A percentile compares a stretch with the other conserved stretches of the same genome.
These are phyloP conservation scores for Diaporthe amygdali DNA, from an alignment of 2,329 filamentous ascomycete genomes.

Conservation along the genomic window DNA sequence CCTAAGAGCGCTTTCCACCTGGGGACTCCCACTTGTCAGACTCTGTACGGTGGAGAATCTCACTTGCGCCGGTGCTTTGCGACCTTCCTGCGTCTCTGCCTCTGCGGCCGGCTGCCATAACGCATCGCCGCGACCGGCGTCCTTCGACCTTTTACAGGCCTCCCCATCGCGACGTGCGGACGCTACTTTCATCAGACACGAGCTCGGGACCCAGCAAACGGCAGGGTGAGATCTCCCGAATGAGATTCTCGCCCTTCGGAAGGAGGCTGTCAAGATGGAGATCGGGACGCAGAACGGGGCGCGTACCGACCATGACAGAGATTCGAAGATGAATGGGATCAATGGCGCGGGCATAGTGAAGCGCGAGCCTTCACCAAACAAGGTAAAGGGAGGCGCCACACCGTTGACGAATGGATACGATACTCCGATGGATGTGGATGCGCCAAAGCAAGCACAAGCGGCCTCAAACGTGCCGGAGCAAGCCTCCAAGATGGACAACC, in stretches of 20 bases:
- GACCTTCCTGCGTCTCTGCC: neutral
- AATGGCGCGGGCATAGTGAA: conserved; percentile 42
- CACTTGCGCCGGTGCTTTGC: conserved; percentile 1
- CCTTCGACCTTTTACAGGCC: neutral
- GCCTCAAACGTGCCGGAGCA: conserved; percentile 34
- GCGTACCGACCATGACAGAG: conserved; percentile 62
- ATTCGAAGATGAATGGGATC: conserved; percentile 47
- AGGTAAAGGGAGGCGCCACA: conserved; percentile 38
- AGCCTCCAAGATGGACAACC: conserved; percentile 56
- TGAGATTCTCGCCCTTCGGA: conserved; percentile 26
- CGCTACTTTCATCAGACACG: neutral
- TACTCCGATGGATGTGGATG: conserved; percentile 30
- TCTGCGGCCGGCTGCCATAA: neutral
- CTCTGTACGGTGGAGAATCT: neutral
- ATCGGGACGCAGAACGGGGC: conserved; percentile 55
- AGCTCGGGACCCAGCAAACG: conserved; percentile 1
- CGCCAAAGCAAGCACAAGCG: conserved; percentile 26
- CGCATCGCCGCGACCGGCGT: conserved; percentile 6
- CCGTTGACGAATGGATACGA: conserved; percentile 36
- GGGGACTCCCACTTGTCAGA: conserved; percentile 2
- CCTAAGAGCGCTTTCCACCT: neutral
- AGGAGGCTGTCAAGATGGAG: conserved; percentile 35
- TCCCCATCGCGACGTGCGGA: neutral
- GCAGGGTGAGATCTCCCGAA: conserved; percentile 27
- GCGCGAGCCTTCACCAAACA: conserved; percentile 37